Base-by-base conservation (phyloP, 2,329 filamentous ascomycete species). In the Exserohilum rostratum region DNA sequence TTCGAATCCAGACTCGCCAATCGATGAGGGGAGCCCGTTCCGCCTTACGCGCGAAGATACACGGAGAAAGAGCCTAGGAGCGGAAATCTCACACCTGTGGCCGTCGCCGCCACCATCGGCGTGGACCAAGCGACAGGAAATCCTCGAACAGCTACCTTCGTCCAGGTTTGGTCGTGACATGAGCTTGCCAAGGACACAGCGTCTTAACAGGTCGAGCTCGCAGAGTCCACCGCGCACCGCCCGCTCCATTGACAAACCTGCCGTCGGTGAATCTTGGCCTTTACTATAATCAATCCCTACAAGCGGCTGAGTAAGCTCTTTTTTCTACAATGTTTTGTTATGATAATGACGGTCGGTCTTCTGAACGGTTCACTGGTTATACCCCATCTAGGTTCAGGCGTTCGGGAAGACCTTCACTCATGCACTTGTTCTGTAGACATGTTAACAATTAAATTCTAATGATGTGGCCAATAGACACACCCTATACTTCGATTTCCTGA, bases 21-120 rank as follows among this genome's bases (percentile, higher is more conserved):
- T 73, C 27, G 70, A 72, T 45, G 57, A 60, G 13, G 57, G 57
- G 2, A 69, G 62, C 37, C 69, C 71, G 10, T 72, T 72, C 37
- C 64, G 64, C 7, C 47, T 71, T 15, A 72, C 67, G 50, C 64
- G 62, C n/a, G 66, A 64, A 11, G 61, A 68, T 31, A 68, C 68
- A 7, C 40, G 60, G 34, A 65, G 58, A 39, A 53, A 55, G 35
- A 65, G 60, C 33, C n/a, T 63, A 18, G 65, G 59, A 18, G 35
- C 58, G 11, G 62, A 61, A 2, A 43, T 65, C 9, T 58, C 57
- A 27, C 53, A 57, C 22, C 43, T 61, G 3, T 67, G 63, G 63
- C 63, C 62, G 20, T 50, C 56, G 17, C 60, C 64, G 31, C 63
- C 64, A 5, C 52, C 62, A 11, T 52, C 49, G 20, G 56, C 47